These are phyloP conservation scores for Colletotrichum graminicola DNA, from an alignment of 2,329 filamentous ascomycete genomes.

Conservation along the genomic window DNA sequence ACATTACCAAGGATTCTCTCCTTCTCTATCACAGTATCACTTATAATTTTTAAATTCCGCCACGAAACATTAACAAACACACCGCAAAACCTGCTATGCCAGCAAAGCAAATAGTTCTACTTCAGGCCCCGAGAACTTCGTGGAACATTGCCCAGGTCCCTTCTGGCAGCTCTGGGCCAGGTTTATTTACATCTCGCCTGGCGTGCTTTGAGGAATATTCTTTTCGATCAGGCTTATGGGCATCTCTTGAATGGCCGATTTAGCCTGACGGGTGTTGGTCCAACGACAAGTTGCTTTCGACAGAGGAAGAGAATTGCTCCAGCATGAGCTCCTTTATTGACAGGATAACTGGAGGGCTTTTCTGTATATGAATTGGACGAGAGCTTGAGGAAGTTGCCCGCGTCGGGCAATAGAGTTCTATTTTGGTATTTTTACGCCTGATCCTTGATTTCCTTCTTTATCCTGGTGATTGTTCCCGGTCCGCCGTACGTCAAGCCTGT, in stretches of 20 bases:
- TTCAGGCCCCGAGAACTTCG: too few relatives aligned
- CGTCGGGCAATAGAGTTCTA: constrained; percentile 21
- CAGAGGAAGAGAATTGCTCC: too few relatives aligned
- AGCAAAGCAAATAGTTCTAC: background rate
- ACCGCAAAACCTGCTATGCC: background rate
- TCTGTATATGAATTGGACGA: background rate
- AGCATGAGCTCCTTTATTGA: too few relatives aligned
- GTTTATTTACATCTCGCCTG: background rate
- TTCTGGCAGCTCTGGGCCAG: background rate
- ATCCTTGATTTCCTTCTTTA: constrained; percentile 72
- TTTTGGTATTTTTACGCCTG: constrained; percentile 49
- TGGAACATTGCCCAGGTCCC: background rate
- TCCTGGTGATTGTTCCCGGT: constrained; percentile 72
- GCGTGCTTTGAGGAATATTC: too few relatives aligned
- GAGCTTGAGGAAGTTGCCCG: background rate
- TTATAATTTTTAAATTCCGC: background rate
- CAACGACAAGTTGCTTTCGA: too few relatives aligned
- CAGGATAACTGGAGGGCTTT: background rate
- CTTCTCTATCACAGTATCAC: background rate
- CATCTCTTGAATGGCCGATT: too few relatives aligned
- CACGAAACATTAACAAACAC: background rate
- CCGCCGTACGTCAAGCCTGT: constrained; percentile 78
- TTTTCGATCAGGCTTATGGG: too few relatives aligned
- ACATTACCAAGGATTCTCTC: background rate
- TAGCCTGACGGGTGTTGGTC: too few relatives aligned